Evolutionary conservation across 2,329 filamentous ascomycete species (phyloP).

Genomic region (Ophiostoma quercus): DNA sequence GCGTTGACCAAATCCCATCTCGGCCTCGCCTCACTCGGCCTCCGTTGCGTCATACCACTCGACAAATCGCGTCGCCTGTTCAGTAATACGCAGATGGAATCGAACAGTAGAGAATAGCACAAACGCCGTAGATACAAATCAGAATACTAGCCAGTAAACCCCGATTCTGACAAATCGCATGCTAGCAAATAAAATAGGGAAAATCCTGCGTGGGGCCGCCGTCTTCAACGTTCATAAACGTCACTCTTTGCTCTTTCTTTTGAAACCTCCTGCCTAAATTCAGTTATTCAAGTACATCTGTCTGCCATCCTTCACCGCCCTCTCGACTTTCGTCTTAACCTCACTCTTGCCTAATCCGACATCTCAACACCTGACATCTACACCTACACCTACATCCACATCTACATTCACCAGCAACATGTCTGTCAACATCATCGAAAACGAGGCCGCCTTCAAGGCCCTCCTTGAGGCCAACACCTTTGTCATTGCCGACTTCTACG

Average conservation of each 20-base stretch:
- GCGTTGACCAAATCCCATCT: not conserved
- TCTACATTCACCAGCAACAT: not conserved
- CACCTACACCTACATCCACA: no score
- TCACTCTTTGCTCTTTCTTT: slow-evolving; percentile 11
- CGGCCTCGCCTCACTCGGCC: not conserved
- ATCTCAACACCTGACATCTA: no score
- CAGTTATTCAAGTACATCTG: not conserved
- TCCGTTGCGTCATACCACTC: slow-evolving; percentile 7
- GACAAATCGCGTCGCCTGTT: slow-evolving; percentile 8
- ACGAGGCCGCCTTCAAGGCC: slow-evolving; percentile 44
- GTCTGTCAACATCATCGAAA: slow-evolving; percentile 38
- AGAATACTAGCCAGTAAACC: not conserved
- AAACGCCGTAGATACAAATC: not conserved
- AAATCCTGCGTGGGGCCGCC: slow-evolving; percentile 7
- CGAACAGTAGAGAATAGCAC: slow-evolving; percentile 6
- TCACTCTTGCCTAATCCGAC: not conserved
- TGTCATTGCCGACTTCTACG: slow-evolving; percentile 54
- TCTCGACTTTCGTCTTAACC: not conserved
- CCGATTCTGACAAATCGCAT: slow-evolving; percentile 7
- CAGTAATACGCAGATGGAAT: not conserved
- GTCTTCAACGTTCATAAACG: not conserved
- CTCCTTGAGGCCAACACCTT: slow-evolving; percentile 46
- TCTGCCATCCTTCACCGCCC: slow-evolving; percentile 10
- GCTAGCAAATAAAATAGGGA: not conserved
- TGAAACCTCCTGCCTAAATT: not conserved